Evolutionary conservation across 1,284 basidiomycete genomes (phyloP).

Genomic region (Phlebopus sp.): DNA sequence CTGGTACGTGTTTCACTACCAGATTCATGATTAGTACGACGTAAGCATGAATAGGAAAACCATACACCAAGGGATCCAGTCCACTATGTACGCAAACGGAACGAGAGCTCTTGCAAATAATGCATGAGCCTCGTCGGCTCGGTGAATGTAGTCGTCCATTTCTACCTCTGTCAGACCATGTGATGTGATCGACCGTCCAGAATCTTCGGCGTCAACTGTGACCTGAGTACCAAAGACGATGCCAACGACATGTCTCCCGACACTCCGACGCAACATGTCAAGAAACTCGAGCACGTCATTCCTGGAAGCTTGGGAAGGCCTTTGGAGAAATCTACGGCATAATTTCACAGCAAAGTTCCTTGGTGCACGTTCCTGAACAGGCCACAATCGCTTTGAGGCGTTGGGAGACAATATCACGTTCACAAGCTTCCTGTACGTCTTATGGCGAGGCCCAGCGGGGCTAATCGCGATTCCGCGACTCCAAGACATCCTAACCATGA

Average conservation of each 20-base stretch:
- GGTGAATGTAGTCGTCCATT: background rate
- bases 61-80: slow-evolving; percentile 2
- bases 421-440: background rate
- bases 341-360: background rate
- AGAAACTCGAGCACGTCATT: background rate
- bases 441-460: background rate
- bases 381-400: background rate
- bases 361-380: background rate
- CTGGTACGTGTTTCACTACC: slow-evolving; percentile 18
- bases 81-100: slow-evolving; percentile 1
- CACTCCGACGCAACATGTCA: background rate
- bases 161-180: background rate
- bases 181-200: background rate
- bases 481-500: slow-evolving; percentile 6
- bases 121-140: background rate
- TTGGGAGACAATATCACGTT: background rate
- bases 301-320: no score
- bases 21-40: no score
- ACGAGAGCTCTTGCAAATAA: background rate
- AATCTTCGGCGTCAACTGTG: background rate
- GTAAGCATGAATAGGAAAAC: no score
- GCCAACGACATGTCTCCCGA: background rate
- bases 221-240: background rate
- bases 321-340: no score
- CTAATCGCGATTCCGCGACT: background rate